Evolutionary conservation across 495 filamentous ascomycete species (phyloP), one percentile per base, ranked within the genome.

Genomic region (Penicillium simplicissimum): DNA sequence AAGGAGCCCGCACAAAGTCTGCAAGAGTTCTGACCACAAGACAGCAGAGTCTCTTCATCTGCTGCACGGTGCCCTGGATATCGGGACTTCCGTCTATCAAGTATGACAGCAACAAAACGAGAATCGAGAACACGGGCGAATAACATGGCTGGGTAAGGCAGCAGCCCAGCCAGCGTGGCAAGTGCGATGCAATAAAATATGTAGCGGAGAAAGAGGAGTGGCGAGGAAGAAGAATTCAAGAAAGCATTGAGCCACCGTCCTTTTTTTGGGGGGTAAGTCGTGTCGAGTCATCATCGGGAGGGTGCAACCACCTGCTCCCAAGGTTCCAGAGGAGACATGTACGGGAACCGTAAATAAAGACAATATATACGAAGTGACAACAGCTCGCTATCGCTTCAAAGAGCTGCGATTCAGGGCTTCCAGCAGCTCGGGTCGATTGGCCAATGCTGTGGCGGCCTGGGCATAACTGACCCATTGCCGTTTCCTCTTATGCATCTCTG

Each of bases 401-500:
- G 88, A 92, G 68, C 93, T 95, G 67, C 89, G 81, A 68, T 91
- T 87, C 54, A 97, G 79, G 21, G 95, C 95, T 73, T 93, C 88
- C 65, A 93, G 77, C 58, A 98, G 81, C 81, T 98, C 96, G 15
- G 94, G 94, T 40, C 95, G 84, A 62, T 84, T 84, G 57, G 83
- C 83, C 66, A 98, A 81, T 40, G 87, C 88, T 61, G 86, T 82
- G 56, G 82, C 84, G n/a, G 96, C 95, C 74, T 94, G 85, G 54
- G 83, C 74, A 72, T 90, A 97, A 13, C 86, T 84, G 71, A 97
- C 88, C 95, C 95, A 98, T 71, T 89, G 85, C 56, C 96, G 87
- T 72, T 84, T 86, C 61, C 95, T 84, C 80, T 96, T 97, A 75
- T 96, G 84, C 85, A 85, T 90, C 81, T 98, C 95, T 5, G 95